Conservation (phyloP, 345 rosid species). For the Geranium rotundifolium region DNA sequence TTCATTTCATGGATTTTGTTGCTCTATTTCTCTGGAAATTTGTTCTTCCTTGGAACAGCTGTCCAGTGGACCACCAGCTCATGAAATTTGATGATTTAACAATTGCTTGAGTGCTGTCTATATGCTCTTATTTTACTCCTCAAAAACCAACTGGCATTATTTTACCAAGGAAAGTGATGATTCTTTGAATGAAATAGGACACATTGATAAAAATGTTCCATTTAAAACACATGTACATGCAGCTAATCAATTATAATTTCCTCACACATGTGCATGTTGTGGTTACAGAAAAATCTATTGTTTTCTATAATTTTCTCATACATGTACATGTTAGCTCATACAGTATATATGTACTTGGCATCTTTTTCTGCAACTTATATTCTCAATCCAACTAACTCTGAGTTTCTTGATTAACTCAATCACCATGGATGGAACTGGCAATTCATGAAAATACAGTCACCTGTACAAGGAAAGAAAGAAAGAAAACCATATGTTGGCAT, state of each 20-base stretch:
- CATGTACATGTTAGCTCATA: too few species aligned
- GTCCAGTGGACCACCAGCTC: neutral
- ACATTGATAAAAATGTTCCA: neutral
- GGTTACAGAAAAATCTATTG: too few species aligned
- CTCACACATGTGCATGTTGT: too few species aligned
- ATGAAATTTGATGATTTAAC: neutral
- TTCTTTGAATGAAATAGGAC: neutral
- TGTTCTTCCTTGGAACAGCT: neutral
- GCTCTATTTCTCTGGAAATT: too few species aligned
- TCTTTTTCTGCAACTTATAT: neutral
- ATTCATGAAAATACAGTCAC: too few species aligned
- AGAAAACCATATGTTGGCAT: slow-evolving; percentile 1
- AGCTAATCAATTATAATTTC: too few species aligned
- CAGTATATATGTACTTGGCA: neutral
- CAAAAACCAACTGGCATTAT: neutral
- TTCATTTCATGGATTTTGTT: too few species aligned
- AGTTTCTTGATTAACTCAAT: slow-evolving; percentile 8
- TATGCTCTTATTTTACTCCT: neutral
- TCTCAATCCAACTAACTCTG: neutral
- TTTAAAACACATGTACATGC: too few species aligned
- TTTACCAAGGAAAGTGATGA: neutral
- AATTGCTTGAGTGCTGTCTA: too few species aligned
- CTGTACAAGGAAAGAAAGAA: neutral
- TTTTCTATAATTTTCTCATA: too few species aligned
- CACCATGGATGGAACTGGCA: too few species aligned